Base-by-base conservation (phyloP, 495 filamentous ascomycete genomes). In the Podospora tetraspora region DNA sequence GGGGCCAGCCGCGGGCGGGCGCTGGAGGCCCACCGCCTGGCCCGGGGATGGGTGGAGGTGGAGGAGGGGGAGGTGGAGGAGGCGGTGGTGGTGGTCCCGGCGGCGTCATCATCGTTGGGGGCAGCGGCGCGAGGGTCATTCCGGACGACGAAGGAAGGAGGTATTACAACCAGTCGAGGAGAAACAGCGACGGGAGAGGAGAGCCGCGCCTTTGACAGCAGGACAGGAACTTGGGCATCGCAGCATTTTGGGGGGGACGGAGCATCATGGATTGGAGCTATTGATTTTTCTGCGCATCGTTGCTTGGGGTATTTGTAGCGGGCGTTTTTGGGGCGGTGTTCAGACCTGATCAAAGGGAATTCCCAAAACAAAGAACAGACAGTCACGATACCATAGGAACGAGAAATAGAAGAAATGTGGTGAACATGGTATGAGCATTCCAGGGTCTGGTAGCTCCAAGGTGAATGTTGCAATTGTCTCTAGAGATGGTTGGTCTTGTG, bases 151-250 rank as follows among this genome's bases (percentile, higher is more conserved):
- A 66, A n/a, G 58, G 57, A 21, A 43, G 65, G 12, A 21, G 65
- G 29, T 66, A 66, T 52, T 66, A 61, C 32, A 66, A 19, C 37
- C 58, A 58, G 30, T 13, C 37, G 29, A 60, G 65, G 58, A 34
- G 72, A 22, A 64, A 68, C 25, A 73, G 72, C 32, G 69, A 71
- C 60, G 72, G 69, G 11, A 68, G 72, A 25, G 58, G 63, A 32
- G 69, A 71, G 8, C 61, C 69, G 11, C 61, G 69, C 8, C 58
- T 73, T 8, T 68, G 56, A 68, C 22, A 27, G 22, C 22, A 24
- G 30, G 32, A 25, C 27, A 19, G 60, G 11, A 16, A 34, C 13
- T 43, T 57, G 32, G 30, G n/a, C 25, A 19, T 64, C n/a, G 10
- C 1, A 1, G 43, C 27, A 22, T 57, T 21, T 65, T 5, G 30